These are phyloP conservation scores for Eremothecium coryli DNA, from an alignment of 1,139 yeast genomes.

Conservation along the genomic window DNA sequence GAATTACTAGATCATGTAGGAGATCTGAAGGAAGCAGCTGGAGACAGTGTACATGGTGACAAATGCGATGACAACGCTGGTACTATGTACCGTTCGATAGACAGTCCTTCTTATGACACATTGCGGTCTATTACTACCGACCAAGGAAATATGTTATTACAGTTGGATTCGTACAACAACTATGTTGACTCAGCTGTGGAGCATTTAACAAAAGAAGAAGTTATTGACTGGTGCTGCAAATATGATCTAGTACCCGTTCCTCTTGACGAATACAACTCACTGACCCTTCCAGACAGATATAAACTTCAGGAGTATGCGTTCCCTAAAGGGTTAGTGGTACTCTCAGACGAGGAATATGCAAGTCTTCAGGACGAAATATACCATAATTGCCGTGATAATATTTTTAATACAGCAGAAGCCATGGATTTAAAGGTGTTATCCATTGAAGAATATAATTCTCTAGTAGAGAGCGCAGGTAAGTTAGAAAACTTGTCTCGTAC, in stretches of 20 bases:
- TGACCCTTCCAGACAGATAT: conserved; percentile 17
- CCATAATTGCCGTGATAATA: conserved; percentile 23
- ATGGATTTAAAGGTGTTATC: conserved; percentile 23
- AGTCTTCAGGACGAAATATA: conserved; percentile 20
- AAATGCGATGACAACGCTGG: not conserved
- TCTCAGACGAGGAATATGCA: conserved; percentile 17
- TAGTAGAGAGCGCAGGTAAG: conserved; percentile 13
- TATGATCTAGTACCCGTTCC: conserved; percentile 23
- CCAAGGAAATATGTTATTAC: conserved; percentile 13
- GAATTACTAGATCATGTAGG: conserved; percentile 4
- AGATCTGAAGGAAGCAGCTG: conserved; percentile 1
- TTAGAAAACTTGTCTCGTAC: conserved; percentile 18
- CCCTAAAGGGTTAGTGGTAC: conserved; percentile 15
- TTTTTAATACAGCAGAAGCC: conserved; percentile 23
- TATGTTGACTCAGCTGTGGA: conserved; percentile 12
- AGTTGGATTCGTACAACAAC: conserved; percentile 11
- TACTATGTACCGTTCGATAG: not conserved
- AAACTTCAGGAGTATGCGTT: conserved; percentile 13
- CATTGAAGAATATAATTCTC: conserved; percentile 22
- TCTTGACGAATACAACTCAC: conserved; percentile 20
- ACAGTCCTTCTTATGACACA: not conserved
- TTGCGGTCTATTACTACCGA: not conserved
- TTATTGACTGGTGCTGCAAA: conserved; percentile 15
- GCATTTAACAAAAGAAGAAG: conserved; percentile 17
- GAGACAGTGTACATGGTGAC: no score